Conservation (phyloP, 306 rosid genomes). For the Nissolia schottii region DNA sequence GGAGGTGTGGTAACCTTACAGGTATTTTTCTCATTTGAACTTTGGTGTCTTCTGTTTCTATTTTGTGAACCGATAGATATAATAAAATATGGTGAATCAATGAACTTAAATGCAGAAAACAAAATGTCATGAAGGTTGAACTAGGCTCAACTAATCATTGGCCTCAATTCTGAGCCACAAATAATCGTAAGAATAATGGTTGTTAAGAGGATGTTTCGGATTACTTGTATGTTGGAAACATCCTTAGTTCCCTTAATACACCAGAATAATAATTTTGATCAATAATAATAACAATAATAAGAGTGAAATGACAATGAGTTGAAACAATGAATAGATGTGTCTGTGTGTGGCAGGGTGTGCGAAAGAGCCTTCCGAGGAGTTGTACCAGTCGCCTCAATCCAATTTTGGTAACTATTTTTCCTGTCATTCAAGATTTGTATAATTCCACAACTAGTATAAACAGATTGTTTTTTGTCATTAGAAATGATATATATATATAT, state of each 20-base stretch:
- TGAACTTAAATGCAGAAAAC: neutral
- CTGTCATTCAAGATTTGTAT: slow-evolving; percentile 8
- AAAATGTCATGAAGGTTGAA: neutral
- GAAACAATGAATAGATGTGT: neutral
- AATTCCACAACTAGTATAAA: neutral
- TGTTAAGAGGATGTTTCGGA: neutral
- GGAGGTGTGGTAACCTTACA: slow-evolving; percentile 64
- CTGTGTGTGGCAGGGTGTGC: slow-evolving; percentile 43
- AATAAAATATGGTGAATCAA: neutral
- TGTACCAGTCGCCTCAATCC: slow-evolving; percentile 64
- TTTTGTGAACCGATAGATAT: neutral
- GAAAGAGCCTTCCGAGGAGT: slow-evolving; percentile 54
- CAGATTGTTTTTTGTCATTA: neutral
- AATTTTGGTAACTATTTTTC: slow-evolving; percentile 40
- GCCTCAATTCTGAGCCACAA: neutral
- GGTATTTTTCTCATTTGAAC: slow-evolving; percentile 33
- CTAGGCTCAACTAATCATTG: neutral
- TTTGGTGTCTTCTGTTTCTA: slow-evolving; percentile 7
- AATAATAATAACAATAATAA: neutral
- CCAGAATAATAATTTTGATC: neutral
- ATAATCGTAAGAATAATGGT: neutral
- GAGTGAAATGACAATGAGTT: neutral
- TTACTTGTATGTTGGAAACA: neutral
- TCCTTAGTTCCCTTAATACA: neutral
- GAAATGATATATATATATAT: slow-evolving; percentile 1